Conservation (phyloP, 495 filamentous ascomycete genomes). For the Podospora anserina region DNA sequence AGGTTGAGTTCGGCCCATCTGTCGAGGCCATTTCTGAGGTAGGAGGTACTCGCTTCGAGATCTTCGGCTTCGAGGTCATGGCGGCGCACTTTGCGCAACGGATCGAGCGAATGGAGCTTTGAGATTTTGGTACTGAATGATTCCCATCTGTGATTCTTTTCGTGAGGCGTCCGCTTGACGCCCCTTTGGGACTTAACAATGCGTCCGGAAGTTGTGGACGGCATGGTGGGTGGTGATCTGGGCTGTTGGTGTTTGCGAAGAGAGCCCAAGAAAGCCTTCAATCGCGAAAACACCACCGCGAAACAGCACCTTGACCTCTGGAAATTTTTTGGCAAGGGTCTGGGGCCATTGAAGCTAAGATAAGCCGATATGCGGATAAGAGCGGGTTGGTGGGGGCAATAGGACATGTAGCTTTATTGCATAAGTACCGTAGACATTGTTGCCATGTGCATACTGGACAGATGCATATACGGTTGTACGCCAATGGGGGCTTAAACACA, state of each 20-base stretch:
- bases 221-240: slow-evolving; percentile 38
- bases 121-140: slow-evolving; percentile 89
- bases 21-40: slow-evolving; percentile 75
- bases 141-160: slow-evolving; percentile 84
- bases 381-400: slow-evolving; percentile 4
- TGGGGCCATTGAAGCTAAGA: slow-evolving; percentile 23
- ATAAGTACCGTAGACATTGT: background rate
- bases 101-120: slow-evolving; percentile 83
- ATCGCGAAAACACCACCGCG: background rate
- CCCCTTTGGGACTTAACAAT: slow-evolving; percentile 63
- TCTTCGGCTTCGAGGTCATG: slow-evolving; percentile 76
- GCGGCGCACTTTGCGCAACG: slow-evolving; percentile 78
- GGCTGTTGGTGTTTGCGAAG: slow-evolving; percentile 11
- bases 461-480: background rate
- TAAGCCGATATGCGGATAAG: slow-evolving; percentile 34
- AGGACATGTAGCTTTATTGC: background rate
- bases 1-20: slow-evolving; percentile 90
- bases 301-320: slow-evolving; percentile 7
- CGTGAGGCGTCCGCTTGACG: slow-evolving; percentile 66
- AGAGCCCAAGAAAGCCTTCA: slow-evolving; percentile 11
- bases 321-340: slow-evolving; percentile 32
- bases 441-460: background rate
- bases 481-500: too few relatives aligned
- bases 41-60: slow-evolving; percentile 65
- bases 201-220: slow-evolving; percentile 59